Evolutionary conservation across 139 green algal genomes (phyloP).

Genomic region (Ulvella scutata): DNA sequence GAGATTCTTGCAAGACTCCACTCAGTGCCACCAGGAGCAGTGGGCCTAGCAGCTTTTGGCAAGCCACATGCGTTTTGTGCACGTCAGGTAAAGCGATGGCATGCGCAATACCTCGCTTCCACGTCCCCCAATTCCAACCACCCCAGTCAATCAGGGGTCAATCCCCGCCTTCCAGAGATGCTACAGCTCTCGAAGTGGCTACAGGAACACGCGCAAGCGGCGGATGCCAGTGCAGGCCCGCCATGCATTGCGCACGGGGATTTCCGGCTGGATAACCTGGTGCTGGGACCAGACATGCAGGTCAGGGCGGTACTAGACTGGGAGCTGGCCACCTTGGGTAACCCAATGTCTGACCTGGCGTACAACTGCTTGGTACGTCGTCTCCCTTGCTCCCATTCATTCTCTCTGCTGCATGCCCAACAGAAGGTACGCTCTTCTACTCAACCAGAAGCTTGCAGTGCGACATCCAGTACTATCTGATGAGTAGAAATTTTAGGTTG

Average conservation of each 20-base stretch:
- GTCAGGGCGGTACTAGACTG: constrained; percentile 87
- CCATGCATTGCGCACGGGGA: constrained; percentile 68
- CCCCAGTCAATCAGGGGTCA: constrained; percentile 32
- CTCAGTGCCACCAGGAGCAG: constrained; percentile 23
- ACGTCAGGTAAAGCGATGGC: constrained; percentile 55
- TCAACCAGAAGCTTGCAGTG: too few species aligned
- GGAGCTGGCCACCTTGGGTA: constrained; percentile 94
- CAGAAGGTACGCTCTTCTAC: too few species aligned
- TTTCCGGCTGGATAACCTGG: constrained; percentile 90
- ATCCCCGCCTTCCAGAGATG: constrained; percentile 32
- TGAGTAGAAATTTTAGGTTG: too few species aligned
- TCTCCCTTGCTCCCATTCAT: too few species aligned
- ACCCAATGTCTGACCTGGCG: constrained; percentile 75
- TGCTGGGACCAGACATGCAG: constrained; percentile 31
- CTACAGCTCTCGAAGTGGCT: constrained; percentile 56
- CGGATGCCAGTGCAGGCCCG: constrained; percentile 19
- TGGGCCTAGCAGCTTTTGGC: constrained; percentile 52
- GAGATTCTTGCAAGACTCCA: constrained; percentile 72
- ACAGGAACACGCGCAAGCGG: constrained; percentile 38
- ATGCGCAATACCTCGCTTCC: constrained; percentile 49
- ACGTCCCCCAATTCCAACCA: constrained; percentile 4
- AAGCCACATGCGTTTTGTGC: constrained; percentile 43
- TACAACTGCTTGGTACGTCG: constrained; percentile 66
- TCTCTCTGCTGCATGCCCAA: constrained; percentile 63
- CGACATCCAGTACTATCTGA: too few species aligned